A percentile compares a stretch with the other conserved stretches of the same genome.
phyloP scores from a whole-genome alignment of 768 basidiomycete genomes.

The Cyathus striatus region DNA sequence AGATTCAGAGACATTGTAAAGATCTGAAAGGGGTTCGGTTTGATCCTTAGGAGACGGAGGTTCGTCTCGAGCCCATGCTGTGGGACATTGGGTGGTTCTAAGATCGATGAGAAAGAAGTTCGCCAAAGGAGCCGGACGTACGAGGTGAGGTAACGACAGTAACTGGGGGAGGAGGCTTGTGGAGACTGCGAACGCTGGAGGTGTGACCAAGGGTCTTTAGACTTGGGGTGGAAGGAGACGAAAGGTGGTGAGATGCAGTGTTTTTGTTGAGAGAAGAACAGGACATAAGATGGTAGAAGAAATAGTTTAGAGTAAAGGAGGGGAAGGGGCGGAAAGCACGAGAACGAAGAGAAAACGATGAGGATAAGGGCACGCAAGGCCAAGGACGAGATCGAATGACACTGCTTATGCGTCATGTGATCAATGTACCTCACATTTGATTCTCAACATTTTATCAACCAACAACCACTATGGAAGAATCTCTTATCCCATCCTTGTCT shows the following conservation, averaged over 20 bases:
- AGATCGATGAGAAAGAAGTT: slow-evolving; percentile 5
- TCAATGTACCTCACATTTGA: too few relatives aligned
- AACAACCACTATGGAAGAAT: slow-evolving; percentile 48
- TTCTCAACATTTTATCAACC: too few relatives aligned
- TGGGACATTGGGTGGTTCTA: slow-evolving; percentile 3
- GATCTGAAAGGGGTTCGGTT: slow-evolving; percentile 13
- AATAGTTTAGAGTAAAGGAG: too few relatives aligned
- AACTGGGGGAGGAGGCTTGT: slow-evolving; percentile 37
- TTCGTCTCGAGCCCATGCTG: slow-evolving; percentile 84
- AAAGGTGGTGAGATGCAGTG: too few relatives aligned
- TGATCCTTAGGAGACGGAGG: slow-evolving; percentile 67
- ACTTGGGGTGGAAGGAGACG: slow-evolving; percentile 27
- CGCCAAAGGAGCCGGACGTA: slow-evolving; percentile 32
- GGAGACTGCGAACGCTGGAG: slow-evolving; percentile 24
- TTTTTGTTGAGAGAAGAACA: slow-evolving; percentile 24
- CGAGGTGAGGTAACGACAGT: slow-evolving; percentile 67
- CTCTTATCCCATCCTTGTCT: slow-evolving; percentile 65
- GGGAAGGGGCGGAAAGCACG: too few relatives aligned
- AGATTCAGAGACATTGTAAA: slow-evolving; percentile 26
- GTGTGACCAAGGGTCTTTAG: slow-evolving; percentile 26
- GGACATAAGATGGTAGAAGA: slow-evolving; percentile 19
- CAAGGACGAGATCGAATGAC: too few relatives aligned
- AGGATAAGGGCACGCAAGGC: too few relatives aligned
- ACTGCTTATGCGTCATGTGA: too few relatives aligned
- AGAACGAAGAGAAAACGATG: too few relatives aligned